Evolutionary conservation across 108 stramenopile species (phyloP), one percentile per base, ranked within the genome.

Genomic region (Pseudonitzschia delicatissima): DNA sequence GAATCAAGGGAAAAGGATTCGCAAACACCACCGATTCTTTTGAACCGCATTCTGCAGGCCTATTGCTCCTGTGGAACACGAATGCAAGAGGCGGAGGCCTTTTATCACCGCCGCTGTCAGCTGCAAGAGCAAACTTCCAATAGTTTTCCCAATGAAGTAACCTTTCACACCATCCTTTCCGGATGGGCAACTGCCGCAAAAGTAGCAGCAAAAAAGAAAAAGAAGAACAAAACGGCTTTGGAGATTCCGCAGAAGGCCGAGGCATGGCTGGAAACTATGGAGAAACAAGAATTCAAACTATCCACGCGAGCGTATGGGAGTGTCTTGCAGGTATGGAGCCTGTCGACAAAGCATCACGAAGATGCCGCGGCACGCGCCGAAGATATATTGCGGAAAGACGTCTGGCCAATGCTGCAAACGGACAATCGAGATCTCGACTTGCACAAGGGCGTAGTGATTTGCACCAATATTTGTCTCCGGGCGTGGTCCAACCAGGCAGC

Each of bases 321-420:
- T 48, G 29, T 64, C 26, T n/a, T 50, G n/a, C 50, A 49, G 8
- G 48, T 23, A 33, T 40, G 57, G 58, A 40, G 60, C 32, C 12
- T 33, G 32, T 20, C 32, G 15, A 33, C 60, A 20, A n/a, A 35
- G 11, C 40, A 9, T 20, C 39, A 42, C 40, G 4, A 42, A 6
- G 47, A 50, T 27, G 45, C 68, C 1, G 59, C 68, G 13, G 35
- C 49, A 35, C 58, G 59, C 31, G 58, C 59, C 21, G 68, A 69
- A 34, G 68, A 47, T 3, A 60, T 69, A 21, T 21, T 69, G 26
- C 21, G 33, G 29, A 15, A 45, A n/a, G 17, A 48, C 17, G 32
- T 55, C 53, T 55, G 29, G 53, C n/a, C 20, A 2, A 21, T 18
- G 47, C n/a, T 21, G 47, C 13, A 48, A 8, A 21, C 20, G 42